Percentiles rank a stretch among this genome's conserved stretches.
Conservation (phyloP, 768 basidiomycete species). For the Naematelia encephala region DNA sequence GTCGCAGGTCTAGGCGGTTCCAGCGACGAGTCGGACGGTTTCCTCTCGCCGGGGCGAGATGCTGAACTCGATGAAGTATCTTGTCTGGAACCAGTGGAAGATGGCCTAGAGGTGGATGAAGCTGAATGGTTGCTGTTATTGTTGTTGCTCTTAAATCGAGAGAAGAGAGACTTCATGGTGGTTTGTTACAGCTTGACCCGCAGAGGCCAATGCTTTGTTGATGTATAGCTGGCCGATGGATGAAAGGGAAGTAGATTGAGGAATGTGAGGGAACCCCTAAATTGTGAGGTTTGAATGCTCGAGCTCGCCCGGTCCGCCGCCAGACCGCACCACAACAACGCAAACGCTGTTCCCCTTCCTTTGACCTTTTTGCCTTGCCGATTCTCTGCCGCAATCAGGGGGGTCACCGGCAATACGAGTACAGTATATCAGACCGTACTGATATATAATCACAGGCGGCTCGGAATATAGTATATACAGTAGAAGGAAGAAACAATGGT, state of each 20-base stretch:
- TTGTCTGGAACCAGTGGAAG: neutral
- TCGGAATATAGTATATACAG: no score
- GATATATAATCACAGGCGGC: no score
- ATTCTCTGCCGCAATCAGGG: neutral
- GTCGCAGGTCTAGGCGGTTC: conserved; percentile 1
- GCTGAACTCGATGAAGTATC: neutral
- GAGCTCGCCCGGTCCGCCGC: neutral
- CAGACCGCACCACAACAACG: neutral
- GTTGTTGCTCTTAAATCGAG: conserved; percentile 14
- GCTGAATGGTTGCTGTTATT: no score
- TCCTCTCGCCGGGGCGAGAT: neutral
- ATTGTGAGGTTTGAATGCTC: neutral
- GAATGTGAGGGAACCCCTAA: neutral
- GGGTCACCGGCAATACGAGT: no score
- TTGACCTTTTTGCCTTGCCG: neutral
- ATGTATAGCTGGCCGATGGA: no score
- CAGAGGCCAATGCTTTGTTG: no score
- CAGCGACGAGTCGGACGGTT: neutral
- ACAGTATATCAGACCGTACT: no score
- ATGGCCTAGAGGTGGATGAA: no score
- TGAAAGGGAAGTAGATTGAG: neutral
- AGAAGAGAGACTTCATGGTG: conserved; percentile 28
- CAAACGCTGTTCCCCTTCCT: neutral
- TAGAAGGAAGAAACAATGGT: no score
- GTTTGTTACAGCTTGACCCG: neutral